Evolutionary conservation across 352 stramenopile genomes (phyloP).

Genomic region (Globisporangium spinosum): DNA sequence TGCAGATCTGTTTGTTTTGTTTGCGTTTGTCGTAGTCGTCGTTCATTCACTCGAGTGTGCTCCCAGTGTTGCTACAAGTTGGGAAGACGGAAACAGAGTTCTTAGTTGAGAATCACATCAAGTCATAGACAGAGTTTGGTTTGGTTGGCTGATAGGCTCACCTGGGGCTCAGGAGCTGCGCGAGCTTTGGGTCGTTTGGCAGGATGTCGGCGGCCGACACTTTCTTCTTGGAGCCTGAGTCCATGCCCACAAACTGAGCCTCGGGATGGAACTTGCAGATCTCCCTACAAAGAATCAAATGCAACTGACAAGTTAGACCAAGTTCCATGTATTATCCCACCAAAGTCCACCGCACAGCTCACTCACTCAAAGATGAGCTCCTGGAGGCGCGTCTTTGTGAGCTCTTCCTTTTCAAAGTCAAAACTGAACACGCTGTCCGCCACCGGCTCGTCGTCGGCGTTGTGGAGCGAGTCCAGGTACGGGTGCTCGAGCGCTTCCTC

Average conservation of each 20-base stretch:
- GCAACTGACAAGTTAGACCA: neutral
- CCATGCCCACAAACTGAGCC: slow-evolving; percentile 23
- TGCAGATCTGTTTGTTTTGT: slow-evolving; percentile 1
- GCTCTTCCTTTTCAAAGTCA: slow-evolving; percentile 86
- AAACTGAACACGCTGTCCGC: slow-evolving; percentile 80
- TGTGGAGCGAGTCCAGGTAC: slow-evolving; percentile 91
- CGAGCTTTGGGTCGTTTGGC: slow-evolving; percentile 28
- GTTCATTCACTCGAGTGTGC: slow-evolving; percentile 1
- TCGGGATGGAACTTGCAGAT: slow-evolving; percentile 75
- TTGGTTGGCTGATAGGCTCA: slow-evolving; percentile 11
- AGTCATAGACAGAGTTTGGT: neutral
- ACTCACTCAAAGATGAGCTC: slow-evolving; percentile 87
- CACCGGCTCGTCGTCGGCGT: slow-evolving; percentile 89
- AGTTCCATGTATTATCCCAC: neutral
- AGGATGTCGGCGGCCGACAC: slow-evolving; percentile 6
- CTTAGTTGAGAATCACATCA: too few relatives aligned
- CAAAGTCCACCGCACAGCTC: neutral
- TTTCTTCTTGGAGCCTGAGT: neutral
- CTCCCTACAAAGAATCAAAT: slow-evolving; percentile 8
- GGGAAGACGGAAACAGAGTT: neutral
- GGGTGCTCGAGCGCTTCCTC: slow-evolving; percentile 90
- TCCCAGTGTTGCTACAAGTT: slow-evolving; percentile 14
- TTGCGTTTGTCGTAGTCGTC: neutral
- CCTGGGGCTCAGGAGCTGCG: slow-evolving; percentile 56
- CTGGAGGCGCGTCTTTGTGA: slow-evolving; percentile 78